These are phyloP conservation scores for Schrenkiella parvula DNA, from an alignment of 345 rosid species.

Conservation along the genomic window DNA sequence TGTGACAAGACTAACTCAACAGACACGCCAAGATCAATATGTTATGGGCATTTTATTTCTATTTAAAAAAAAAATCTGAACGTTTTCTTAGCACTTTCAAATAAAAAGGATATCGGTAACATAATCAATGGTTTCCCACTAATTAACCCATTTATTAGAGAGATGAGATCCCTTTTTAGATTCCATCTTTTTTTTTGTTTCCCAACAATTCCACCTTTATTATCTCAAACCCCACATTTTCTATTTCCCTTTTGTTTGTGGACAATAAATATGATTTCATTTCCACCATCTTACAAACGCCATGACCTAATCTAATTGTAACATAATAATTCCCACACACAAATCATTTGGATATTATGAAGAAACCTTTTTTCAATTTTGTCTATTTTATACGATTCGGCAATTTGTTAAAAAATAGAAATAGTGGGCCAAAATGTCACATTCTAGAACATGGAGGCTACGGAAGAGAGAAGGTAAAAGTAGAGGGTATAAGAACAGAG, in stretches of 20 bases:
- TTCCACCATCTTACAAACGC: background rate
- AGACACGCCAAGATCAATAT: too few relatives aligned
- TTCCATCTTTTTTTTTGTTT: conserved; percentile 6
- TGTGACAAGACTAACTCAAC: too few relatives aligned
- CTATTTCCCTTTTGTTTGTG: background rate
- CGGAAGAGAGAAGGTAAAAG: conserved; percentile 7
- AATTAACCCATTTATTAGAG: conserved; percentile 23
- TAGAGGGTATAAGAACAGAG: conserved; percentile 19
- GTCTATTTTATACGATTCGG: background rate
- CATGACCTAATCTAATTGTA: background rate
- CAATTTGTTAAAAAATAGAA: background rate
- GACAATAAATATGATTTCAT: conserved; percentile 12
- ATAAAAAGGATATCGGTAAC: conserved; percentile 14
- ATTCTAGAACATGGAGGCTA: conserved; percentile 28
- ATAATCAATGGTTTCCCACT: conserved; percentile 33
- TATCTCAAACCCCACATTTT: conserved; percentile 28
- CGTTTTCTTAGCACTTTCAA: background rate
- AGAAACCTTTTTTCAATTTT: background rate
- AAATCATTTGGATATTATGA: background rate
- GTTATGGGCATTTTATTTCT: too few relatives aligned
- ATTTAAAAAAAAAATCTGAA: too few relatives aligned
- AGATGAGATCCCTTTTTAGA: conserved; percentile 19
- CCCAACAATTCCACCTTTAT: conserved; percentile 15
- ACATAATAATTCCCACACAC: background rate
- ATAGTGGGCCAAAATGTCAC: conserved; percentile 26